Evolutionary conservation across 2,329 filamentous ascomycete species (phyloP).

Genomic region (Cephalotrichum gorgonifer): DNA sequence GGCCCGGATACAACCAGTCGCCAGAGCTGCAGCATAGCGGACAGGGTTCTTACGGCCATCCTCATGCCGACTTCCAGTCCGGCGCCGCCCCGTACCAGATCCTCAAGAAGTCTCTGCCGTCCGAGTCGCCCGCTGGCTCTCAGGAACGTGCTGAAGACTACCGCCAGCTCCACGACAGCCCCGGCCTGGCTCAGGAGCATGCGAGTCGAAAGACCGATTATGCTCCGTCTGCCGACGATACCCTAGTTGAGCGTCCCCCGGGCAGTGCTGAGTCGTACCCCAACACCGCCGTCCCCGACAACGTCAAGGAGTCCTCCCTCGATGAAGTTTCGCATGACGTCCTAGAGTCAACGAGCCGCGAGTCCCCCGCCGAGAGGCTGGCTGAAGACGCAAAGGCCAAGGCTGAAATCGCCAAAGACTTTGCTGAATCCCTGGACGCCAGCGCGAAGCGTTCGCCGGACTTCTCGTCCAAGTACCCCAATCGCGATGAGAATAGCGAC

Average conservation of each 20-base stretch:
- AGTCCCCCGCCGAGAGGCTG: constrained; percentile 1
- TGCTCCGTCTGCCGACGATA: constrained; percentile 28
- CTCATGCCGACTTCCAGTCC: constrained; percentile 16
- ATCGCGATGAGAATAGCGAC: constrained; percentile 2
- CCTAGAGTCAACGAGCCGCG: background rate
- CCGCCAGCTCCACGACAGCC: constrained; percentile 21
- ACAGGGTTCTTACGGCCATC: constrained; percentile 13
- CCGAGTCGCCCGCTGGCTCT: constrained; percentile 25
- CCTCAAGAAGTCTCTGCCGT: constrained; percentile 36
- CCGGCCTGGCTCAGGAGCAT: constrained; percentile 32
- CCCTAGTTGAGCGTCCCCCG: constrained; percentile 7
- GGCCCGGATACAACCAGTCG: constrained; percentile 11
- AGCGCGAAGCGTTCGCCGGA: constrained; percentile 5
- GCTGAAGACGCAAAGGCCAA: background rate
- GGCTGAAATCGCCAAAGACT: constrained; percentile 3
- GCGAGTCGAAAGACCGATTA: constrained; percentile 25
- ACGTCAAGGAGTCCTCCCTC: constrained; percentile 4
- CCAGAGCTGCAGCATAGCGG: constrained; percentile 16
- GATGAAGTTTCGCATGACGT: constrained; percentile 2
- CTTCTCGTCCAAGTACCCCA: constrained; percentile 2
- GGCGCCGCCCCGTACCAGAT: constrained; percentile 24
- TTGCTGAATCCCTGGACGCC: background rate
- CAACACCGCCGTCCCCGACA: constrained; percentile 7
- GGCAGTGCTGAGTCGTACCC: constrained; percentile 7
- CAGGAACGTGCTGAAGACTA: constrained; percentile 27